Base-by-base conservation (phyloP, 257 asterid genomes). In the Solanum etuberosum region DNA sequence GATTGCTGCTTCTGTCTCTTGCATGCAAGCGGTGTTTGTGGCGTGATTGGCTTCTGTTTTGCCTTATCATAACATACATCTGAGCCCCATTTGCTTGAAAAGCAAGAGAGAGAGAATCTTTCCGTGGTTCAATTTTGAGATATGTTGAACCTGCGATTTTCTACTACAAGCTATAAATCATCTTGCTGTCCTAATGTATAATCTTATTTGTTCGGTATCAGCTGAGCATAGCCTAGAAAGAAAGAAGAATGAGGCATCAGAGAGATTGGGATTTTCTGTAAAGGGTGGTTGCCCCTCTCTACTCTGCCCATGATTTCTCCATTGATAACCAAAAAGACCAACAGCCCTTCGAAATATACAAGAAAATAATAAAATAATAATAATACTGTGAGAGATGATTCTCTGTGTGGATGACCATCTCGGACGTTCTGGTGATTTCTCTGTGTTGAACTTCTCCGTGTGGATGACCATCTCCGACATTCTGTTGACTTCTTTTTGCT, bases 221-320 rank as follows among this genome's bases (percentile, higher is more conserved):
- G 27, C 78, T 32, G 25, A 71, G 78, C 27, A 43, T 27, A 78
- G 38, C 40, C 65, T 43, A 25, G 38, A 43, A 78, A 16, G n/a
- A 29, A 43, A 42, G 40, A 73, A 38, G 83, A 74, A 23, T 38
- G 83, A 74, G 57, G 32, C 34, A 74, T 21, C 32, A 12, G 18
- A 38, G 83, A 74, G 32, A 73, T 73, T 37, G 54, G 57, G 83
- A 74, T 38, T 74, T 38, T 37, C 31, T 74, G 54, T 23, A 0
- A 74, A 74, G 83, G 34, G 83, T 74, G 92, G 93, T 93, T 93
- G 92, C 91, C 92, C 90, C 91, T 88, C 88, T 90, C 91, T 91
- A 90, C 20, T 43, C 37, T 32, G 90, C 93, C 90, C 2, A 42
- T 86, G 89, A 74, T 84, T 89, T 89, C 59, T 68, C 38, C 38